Conservation (phyloP, 495 filamentous ascomycete genomes). For the Penicillium simplicissimum region DNA sequence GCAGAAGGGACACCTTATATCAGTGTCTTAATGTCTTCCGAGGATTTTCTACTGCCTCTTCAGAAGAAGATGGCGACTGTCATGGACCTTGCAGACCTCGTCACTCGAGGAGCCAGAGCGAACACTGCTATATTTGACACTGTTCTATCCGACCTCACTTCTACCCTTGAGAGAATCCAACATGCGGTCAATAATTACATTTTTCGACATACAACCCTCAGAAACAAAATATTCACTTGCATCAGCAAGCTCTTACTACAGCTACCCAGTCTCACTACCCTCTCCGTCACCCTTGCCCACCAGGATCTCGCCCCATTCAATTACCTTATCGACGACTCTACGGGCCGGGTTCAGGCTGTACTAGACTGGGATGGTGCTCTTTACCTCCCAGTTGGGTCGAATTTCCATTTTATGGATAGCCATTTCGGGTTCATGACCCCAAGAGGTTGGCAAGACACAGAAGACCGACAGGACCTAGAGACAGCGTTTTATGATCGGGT, state of each 20-base stretch:
- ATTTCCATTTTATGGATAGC: slow-evolving; percentile 16
- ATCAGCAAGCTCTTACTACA: slow-evolving; percentile 14
- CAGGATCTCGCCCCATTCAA: slow-evolving; percentile 17
- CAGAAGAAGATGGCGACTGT: slow-evolving; percentile 14
- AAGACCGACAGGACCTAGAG: slow-evolving; percentile 15
- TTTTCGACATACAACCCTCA: slow-evolving; percentile 12
- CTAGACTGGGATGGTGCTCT: slow-evolving; percentile 12
- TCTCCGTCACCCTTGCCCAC: slow-evolving; percentile 12
- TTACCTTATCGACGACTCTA: slow-evolving; percentile 16
- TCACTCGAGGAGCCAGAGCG: slow-evolving; percentile 17
- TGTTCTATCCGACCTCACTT: slow-evolving; percentile 11
- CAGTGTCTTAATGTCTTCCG: slow-evolving; percentile 18
- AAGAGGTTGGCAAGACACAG: slow-evolving; percentile 14
- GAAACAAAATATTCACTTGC: slow-evolving; percentile 11
- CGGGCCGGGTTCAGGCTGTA: slow-evolving; percentile 10
- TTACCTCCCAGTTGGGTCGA: slow-evolving; percentile 14
- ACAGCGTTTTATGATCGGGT: slow-evolving; percentile 11
- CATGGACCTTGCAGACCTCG: slow-evolving; percentile 14
- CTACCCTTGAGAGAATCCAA: slow-evolving; percentile 9
- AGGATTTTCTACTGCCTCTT: slow-evolving; percentile 17
- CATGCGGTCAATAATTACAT: slow-evolving; percentile 7
- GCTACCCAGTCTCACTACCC: slow-evolving; percentile 11
- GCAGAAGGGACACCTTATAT: slow-evolving; percentile 19
- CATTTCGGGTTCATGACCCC: slow-evolving; percentile 11
- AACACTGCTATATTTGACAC: slow-evolving; percentile 14